A percentile compares a stretch with the other conserved stretches of the same genome.
phyloP scores from a whole-genome alignment of 305 asterid species.

The Solanum hybrid region DNA sequence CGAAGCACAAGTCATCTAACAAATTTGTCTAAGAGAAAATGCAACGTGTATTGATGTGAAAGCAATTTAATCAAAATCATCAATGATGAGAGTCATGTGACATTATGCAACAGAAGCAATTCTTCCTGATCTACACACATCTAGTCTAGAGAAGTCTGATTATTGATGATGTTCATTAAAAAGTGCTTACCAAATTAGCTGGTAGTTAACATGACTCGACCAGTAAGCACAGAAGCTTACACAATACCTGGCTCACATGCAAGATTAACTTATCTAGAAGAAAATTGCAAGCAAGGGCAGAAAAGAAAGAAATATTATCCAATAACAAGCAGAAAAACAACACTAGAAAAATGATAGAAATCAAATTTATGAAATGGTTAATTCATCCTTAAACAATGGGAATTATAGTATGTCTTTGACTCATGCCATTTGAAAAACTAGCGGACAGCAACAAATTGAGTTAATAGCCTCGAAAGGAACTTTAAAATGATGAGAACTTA shows the following conservation, averaged over 20 bases:
- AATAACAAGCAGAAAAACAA: not conserved
- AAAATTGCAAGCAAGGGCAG: not conserved
- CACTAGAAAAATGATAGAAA: not conserved
- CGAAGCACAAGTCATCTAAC: not conserved
- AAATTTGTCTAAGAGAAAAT: not conserved
- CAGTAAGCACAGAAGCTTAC: not conserved
- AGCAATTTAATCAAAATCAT: not conserved
- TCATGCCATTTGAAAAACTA: not conserved
- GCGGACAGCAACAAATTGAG: not conserved
- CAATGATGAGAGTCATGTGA: not conserved
- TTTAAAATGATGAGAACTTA: conserved; percentile 22
- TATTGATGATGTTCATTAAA: not conserved
- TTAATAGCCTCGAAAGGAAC: not conserved
- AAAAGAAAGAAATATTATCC: not conserved
- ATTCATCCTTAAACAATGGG: not conserved
- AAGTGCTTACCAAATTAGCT: not conserved
- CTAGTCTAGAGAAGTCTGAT: not conserved
- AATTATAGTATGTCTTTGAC: not conserved
- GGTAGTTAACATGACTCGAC: not conserved
- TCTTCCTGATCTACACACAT: not conserved
- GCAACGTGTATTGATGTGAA: not conserved
- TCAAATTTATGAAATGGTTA: not conserved
- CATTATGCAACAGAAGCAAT: not conserved
- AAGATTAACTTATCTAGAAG: not conserved
- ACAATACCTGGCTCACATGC: not conserved